Conservation (phyloP, 768 basidiomycete species). For the Serendipita indica region DNA sequence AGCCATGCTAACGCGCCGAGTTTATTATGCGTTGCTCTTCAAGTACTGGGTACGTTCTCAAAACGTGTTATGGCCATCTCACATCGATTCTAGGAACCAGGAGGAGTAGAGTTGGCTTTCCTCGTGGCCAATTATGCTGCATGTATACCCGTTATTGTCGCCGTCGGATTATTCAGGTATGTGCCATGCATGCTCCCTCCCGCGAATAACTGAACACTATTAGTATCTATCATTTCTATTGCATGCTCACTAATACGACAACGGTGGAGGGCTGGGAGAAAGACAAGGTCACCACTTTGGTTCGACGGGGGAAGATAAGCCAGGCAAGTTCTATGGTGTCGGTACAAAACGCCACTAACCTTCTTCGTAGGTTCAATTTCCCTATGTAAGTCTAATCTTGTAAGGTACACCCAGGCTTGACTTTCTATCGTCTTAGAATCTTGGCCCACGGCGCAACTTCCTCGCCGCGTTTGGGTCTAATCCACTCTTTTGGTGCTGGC, state of each 20-base stretch:
- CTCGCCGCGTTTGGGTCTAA: slow-evolving; percentile 62
- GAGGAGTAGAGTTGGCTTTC: slow-evolving; percentile 56
- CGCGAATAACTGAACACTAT: not conserved
- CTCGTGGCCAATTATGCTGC: slow-evolving; percentile 77
- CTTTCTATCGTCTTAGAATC: slow-evolving; percentile 36
- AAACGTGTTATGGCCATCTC: not conserved
- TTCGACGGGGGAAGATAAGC: slow-evolving; percentile 69
- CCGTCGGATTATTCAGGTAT: slow-evolving; percentile 85
- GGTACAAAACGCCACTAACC: slow-evolving; percentile 10
- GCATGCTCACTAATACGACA: slow-evolving; percentile 65
- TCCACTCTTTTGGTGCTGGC: slow-evolving; percentile 74
- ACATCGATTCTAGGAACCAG: slow-evolving; percentile 30
- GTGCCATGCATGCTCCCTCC: slow-evolving; percentile 12
- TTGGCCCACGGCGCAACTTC: slow-evolving; percentile 61
- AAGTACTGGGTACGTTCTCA: slow-evolving; percentile 29
- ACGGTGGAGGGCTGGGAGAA: slow-evolving; percentile 99
- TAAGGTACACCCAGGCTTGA: not conserved
- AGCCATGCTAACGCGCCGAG: slow-evolving; percentile 59
- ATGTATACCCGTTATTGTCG: slow-evolving; percentile 71
- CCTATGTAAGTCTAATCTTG: slow-evolving; percentile 48
- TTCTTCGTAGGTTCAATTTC: slow-evolving; percentile 59
- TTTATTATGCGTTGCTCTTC: slow-evolving; percentile 28
- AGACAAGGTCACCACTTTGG: slow-evolving; percentile 77
- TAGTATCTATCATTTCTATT: slow-evolving; percentile 78
- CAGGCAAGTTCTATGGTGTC: slow-evolving; percentile 33